Base-by-base conservation (phyloP, 495 filamentous ascomycete genomes). In the Penicillium roqueforti region DNA sequence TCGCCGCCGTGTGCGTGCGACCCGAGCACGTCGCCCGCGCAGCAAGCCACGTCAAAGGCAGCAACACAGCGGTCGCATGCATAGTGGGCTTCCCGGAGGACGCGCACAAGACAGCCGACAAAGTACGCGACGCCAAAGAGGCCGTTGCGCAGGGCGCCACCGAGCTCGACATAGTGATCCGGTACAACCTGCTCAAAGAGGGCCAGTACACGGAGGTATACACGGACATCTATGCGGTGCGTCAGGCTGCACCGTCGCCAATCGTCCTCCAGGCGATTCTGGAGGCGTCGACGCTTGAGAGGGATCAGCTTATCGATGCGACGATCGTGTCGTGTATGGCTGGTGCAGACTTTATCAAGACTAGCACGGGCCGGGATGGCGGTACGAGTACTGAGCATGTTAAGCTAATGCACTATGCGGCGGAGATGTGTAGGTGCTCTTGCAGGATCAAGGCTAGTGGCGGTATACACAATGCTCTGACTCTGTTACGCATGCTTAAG, bases 81-180 rank as follows among this genome's bases (percentile, higher is more conserved):
- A 86, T 88, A 7, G 74, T 88, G 11, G 84, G 81, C 36, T 88
- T 88, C 69, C 86, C 77, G 20, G 82, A 86, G 56, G 86, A 85
- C 9, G 83, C 80, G 7, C 66, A 79, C 54, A 70, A 76, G 25
- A 76, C 81, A 13, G 51, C 65, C 2, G 68, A 75, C 26, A 88
- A 88, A 51, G 67, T 64, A 34, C 70, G 66, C 42, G 83, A 87
- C 62, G 78, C 84, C 2, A 65, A 66, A 32, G 66, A 72, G n/a
- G 85, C 85, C 6, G 66, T 87, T 43, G 59, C 56, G 19, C 69
- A 75, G 7, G 86, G 86, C 10, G 85, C 86, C 4, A 66, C 58
- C 1, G 86, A 89, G 59, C 71, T 88, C 14, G 86, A 89, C 59
- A 82, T 87, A 76, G 86, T 89, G 11, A 73, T 88, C 47, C 83